These are phyloP conservation scores for Aspergillus tamarii DNA, from an alignment of 2,329 filamentous ascomycete species.

Conservation along the genomic window DNA sequence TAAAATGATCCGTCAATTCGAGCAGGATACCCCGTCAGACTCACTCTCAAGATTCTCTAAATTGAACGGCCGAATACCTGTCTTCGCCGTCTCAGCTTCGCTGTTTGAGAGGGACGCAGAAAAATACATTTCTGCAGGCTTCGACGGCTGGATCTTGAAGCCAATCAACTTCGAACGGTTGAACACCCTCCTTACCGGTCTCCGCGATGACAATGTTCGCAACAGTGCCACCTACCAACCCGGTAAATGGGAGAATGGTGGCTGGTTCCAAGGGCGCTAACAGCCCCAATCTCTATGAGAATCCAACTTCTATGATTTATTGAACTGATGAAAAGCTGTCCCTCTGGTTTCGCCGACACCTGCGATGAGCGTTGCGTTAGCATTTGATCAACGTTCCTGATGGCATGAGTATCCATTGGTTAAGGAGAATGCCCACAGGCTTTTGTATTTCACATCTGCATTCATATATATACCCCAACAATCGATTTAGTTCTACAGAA, in stretches of 20 bases:
- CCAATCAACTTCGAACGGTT: slow-evolving; percentile 81
- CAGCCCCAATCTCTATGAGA: neutral
- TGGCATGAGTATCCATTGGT: neutral
- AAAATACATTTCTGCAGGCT: slow-evolving; percentile 75
- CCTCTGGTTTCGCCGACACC: neutral
- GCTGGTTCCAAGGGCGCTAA: slow-evolving; percentile 66
- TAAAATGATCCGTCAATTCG: slow-evolving; percentile 78
- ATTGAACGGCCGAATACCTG: slow-evolving; percentile 70
- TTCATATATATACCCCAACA: neutral
- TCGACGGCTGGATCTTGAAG: slow-evolving; percentile 90
- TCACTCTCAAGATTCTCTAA: slow-evolving; percentile 62
- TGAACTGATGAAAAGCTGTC: neutral
- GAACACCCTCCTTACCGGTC: slow-evolving; percentile 69
- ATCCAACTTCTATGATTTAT: neutral
- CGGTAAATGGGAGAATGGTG: slow-evolving; percentile 81
- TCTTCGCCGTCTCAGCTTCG: slow-evolving; percentile 88
- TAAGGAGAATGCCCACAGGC: neutral
- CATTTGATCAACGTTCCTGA: neutral
- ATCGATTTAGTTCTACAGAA: neutral
- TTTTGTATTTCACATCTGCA: neutral
- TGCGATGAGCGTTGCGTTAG: neutral
- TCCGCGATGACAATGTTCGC: slow-evolving; percentile 64
- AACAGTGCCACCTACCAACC: slow-evolving; percentile 68
- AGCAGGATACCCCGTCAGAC: slow-evolving; percentile 57
- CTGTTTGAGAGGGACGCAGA: slow-evolving; percentile 71